These are phyloP conservation scores for Lumnitzera littorea DNA, from an alignment of 345 rosid genomes.

Conservation along the genomic window DNA sequence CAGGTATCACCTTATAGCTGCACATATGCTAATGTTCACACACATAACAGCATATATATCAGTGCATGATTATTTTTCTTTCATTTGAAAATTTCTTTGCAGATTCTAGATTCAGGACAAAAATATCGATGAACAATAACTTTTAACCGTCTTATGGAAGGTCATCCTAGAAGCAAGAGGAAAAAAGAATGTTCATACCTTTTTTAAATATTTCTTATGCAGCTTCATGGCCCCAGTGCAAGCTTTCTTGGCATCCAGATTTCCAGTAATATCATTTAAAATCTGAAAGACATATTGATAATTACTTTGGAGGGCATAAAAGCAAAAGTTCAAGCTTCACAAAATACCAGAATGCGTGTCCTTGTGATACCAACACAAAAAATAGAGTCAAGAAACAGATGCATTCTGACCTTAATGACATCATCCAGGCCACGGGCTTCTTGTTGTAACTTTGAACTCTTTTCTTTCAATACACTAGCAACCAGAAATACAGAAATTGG, in stretches of 20 bases:
- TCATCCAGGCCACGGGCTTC: slow-evolving; percentile 97
- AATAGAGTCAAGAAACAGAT: background rate
- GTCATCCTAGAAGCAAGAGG: background rate
- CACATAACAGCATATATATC: no score
- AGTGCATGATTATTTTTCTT: no score
- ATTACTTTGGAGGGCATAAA: background rate
- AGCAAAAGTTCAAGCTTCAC: no score
- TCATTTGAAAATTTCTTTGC: no score
- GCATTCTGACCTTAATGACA: slow-evolving; percentile 58
- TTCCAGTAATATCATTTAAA: slow-evolving; percentile 84
- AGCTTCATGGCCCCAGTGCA: slow-evolving; percentile 93
- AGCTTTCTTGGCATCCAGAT: slow-evolving; percentile 85
- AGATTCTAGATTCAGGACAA: no score
- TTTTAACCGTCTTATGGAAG: background rate
- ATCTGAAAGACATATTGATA: slow-evolving; percentile 36
- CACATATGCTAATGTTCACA: no score
- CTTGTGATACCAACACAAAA: no score
- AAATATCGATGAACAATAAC: no score
- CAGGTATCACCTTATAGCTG: no score
- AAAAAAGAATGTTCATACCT: slow-evolving; percentile 30
- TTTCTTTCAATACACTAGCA: slow-evolving; percentile 94
- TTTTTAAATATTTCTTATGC: slow-evolving; percentile 86
- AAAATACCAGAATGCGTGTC: no score
- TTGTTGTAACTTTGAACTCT: slow-evolving; percentile 65
- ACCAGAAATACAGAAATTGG: slow-evolving; percentile 94